A percentile compares a stretch with the other conserved stretches of the same genome.
Conservation (phyloP, 257 asterid species). For the Asclepias syriaca region DNA sequence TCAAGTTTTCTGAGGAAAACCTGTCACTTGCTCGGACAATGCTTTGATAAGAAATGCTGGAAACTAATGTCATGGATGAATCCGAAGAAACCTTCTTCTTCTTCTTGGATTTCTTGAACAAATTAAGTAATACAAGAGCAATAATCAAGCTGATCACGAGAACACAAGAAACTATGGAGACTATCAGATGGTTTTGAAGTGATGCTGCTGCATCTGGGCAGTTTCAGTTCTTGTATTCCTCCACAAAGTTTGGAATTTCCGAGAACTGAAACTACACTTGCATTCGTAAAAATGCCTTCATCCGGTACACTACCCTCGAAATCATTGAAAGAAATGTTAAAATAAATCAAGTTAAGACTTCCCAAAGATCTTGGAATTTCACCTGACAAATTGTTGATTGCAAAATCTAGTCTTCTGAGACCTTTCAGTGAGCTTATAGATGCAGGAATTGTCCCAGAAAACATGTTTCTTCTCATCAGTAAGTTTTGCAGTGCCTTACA, state of each 20-base stretch:
- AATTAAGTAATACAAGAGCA: background rate
- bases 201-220: background rate
- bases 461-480: background rate
- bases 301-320: background rate
- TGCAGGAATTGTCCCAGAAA: background rate
- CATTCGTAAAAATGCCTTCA: background rate
- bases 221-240: background rate
- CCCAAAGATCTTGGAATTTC: background rate
- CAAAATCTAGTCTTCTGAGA: background rate
- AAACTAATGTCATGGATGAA: background rate
- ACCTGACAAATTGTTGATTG: background rate
- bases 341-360: background rate
- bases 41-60: constrained; percentile 19
- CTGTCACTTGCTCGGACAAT: constrained; percentile 25
- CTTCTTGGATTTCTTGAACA: constrained; percentile 2
- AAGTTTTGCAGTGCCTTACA: background rate
- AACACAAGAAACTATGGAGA: background rate
- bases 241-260: background rate
- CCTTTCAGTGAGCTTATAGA: background rate
- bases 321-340: background rate
- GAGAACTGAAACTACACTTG: background rate
- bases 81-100: background rate
- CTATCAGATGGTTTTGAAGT: background rate
- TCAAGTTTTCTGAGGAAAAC: constrained; percentile 20
- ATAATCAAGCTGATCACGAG: constrained; percentile 13